Percentiles rank a stretch among this genome's conserved stretches.
Evolutionary conservation across 345 rosid genomes (phyloP).

Genomic region (Eutrema yunnanense): DNA sequence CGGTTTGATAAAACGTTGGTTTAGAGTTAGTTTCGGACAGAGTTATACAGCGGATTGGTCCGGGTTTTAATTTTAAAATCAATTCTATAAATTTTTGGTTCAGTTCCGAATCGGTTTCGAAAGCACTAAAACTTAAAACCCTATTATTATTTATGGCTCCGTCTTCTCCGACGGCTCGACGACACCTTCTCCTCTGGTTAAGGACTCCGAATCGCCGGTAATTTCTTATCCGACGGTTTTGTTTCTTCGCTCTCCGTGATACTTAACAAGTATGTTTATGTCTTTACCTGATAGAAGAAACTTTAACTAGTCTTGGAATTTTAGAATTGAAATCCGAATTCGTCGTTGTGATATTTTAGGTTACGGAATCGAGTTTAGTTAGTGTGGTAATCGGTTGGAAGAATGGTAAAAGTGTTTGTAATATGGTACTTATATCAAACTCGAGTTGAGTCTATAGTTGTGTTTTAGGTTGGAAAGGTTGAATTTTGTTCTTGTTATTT

Average conservation of each 20-base stretch:
- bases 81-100: background rate
- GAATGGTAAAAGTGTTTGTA: background rate
- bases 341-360: background rate
- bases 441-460: background rate
- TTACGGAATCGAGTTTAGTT: background rate
- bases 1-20: background rate
- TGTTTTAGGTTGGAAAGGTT: background rate
- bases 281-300: background rate
- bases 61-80: background rate
- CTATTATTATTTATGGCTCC: background rate
- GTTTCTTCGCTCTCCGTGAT: background rate
- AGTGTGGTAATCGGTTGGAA: background rate
- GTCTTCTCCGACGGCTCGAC: constrained; percentile 5
- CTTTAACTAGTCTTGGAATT: background rate
- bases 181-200: too few relatives aligned
- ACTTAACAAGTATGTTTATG: background rate
- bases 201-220: constrained; percentile 6
- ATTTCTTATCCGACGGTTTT: background rate
- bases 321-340: background rate
- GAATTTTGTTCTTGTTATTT: background rate
- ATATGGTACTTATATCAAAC: background rate
- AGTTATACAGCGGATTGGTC: background rate
- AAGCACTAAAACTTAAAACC: background rate
- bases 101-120: background rate
- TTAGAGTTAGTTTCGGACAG: background rate